phyloP scores from a whole-genome alignment of 345 rosid genomes.

The Balakata baccata region DNA sequence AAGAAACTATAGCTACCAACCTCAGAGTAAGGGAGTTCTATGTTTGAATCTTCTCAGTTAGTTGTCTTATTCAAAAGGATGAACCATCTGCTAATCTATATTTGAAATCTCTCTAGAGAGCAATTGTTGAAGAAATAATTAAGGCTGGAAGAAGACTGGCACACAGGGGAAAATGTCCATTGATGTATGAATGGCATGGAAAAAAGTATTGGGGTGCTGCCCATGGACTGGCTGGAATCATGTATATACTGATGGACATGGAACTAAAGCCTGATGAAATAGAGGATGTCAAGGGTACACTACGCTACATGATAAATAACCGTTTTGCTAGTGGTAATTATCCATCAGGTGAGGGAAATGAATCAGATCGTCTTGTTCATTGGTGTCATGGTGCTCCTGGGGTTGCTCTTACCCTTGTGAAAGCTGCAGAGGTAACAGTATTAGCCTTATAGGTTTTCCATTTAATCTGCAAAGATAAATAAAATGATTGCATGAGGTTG shows the following conservation, averaged over 20 bases:
- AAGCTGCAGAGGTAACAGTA: constrained; percentile 58
- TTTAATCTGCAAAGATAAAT: not conserved
- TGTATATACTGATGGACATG: constrained; percentile 65
- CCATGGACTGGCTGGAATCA: constrained; percentile 68
- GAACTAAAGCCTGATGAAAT: constrained; percentile 55
- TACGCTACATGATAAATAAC: constrained; percentile 52
- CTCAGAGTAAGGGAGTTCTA: constrained; percentile 31
- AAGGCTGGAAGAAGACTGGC: constrained; percentile 47
- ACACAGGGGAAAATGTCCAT: constrained; percentile 43
- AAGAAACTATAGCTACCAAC: constrained; percentile 42
- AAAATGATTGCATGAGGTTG: not conserved
- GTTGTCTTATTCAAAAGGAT: not conserved
- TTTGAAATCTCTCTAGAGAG: constrained; percentile 40
- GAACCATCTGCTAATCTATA: not conserved
- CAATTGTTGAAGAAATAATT: constrained; percentile 50
- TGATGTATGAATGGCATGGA: constrained; percentile 83
- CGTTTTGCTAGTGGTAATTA: constrained; percentile 64
- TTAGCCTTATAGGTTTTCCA: not conserved
- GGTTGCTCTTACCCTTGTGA: constrained; percentile 53
- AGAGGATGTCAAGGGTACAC: constrained; percentile 61
- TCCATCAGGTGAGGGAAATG: constrained; percentile 51
- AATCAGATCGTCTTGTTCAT: constrained; percentile 48
- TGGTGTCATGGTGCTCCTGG: constrained; percentile 86
- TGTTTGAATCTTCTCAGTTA: not conserved
- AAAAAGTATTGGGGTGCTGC: constrained; percentile 76